Conservation (phyloP, 169 alveolate species). For the Plasmodium knowlesi region DNA sequence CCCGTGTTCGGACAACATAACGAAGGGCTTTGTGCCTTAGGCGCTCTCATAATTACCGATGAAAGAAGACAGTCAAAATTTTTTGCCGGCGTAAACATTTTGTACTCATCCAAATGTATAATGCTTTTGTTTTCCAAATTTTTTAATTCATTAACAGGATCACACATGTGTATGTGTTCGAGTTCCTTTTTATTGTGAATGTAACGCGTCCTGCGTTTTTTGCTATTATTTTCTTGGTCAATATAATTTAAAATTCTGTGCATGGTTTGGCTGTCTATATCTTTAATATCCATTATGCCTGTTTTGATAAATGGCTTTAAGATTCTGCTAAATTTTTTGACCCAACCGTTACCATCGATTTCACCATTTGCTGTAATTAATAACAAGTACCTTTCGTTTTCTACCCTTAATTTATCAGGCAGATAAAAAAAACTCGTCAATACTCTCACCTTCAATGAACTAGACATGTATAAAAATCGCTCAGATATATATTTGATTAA, state of each 20-base stretch:
- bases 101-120: slow-evolving; percentile 72
- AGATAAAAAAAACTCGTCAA: slow-evolving; percentile 84
- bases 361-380: slow-evolving; percentile 85
- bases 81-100: slow-evolving; percentile 70
- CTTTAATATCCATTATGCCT: slow-evolving; percentile 90
- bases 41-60: slow-evolving; percentile 43
- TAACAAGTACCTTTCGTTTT: slow-evolving; percentile 40
- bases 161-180: slow-evolving; percentile 75
- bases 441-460: slow-evolving; percentile 86
- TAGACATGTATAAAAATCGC: slow-evolving; percentile 83
- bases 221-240: slow-evolving; percentile 86
- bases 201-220: slow-evolving; percentile 20
- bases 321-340: slow-evolving; percentile 88
- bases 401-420: slow-evolving; percentile 78
- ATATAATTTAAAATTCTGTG: slow-evolving; percentile 89
- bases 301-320: slow-evolving; percentile 88
- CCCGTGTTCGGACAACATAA: neutral
- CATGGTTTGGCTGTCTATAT: slow-evolving; percentile 92
- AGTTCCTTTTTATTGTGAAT: slow-evolving; percentile 60
- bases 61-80: slow-evolving; percentile 69
- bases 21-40: neutral
- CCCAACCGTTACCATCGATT: slow-evolving; percentile 93
- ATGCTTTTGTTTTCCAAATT: slow-evolving; percentile 63
- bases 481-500: slow-evolving; percentile 83
- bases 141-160: slow-evolving; percentile 73